Conservation (phyloP, 148 eudicot genomes). For the Vaccinium corymbosum region DNA sequence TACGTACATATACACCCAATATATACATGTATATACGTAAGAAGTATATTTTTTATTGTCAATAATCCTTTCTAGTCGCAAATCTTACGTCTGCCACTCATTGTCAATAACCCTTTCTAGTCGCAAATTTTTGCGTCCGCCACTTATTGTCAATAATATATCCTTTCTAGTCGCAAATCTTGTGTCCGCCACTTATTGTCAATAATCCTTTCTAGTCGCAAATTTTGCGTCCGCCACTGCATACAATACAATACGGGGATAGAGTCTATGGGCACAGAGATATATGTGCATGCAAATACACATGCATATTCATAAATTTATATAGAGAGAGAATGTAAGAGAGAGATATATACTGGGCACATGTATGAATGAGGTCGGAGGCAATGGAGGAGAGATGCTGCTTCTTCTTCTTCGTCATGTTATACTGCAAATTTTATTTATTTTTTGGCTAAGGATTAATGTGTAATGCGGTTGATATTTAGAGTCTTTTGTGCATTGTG, state of each 20-base stretch:
- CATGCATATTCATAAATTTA: not conserved
- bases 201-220: too few species aligned
- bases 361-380: constrained; percentile 50
- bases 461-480: not conserved
- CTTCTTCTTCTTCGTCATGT: constrained; percentile 34
- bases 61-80: too few species aligned
- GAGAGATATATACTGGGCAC: constrained; percentile 46
- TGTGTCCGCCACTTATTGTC: too few species aligned
- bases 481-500: not conserved
- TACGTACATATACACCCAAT: too few species aligned
- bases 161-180: too few species aligned
- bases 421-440: not conserved
- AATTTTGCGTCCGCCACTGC: too few species aligned
- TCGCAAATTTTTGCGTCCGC: too few species aligned
- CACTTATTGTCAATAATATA: too few species aligned
- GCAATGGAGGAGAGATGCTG: constrained; percentile 73
- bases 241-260: not conserved
- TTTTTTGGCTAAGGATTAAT: not conserved
- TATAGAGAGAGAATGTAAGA: constrained; percentile 4
- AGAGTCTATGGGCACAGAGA: not conserved
- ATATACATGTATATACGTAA: too few species aligned
- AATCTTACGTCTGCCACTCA: too few species aligned
- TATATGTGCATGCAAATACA: not conserved
- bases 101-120: too few species aligned
- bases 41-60: too few species aligned